phyloP scores from a whole-genome alignment of 1,284 basidiomycete genomes.

The Albatrellus sp. region DNA sequence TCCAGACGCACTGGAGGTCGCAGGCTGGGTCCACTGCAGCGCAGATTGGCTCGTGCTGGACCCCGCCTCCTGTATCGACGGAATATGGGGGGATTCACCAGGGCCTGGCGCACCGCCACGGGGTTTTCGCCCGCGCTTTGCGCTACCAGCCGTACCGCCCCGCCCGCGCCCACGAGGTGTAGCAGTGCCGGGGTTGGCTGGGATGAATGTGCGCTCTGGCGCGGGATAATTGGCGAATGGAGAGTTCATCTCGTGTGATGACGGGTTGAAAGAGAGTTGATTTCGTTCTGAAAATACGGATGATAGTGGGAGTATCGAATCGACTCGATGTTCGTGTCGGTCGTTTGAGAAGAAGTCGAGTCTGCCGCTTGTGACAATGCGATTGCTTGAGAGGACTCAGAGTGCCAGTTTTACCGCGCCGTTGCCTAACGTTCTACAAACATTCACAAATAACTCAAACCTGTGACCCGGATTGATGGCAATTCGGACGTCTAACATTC shows the following conservation, averaged over 20 bases:
- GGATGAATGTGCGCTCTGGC: slow-evolving; percentile 8
- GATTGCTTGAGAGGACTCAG: too few species aligned
- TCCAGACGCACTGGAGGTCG: neutral
- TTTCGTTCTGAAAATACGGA: slow-evolving; percentile 12
- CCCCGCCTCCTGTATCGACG: slow-evolving; percentile 11
- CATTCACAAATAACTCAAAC: too few species aligned
- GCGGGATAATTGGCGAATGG: slow-evolving; percentile 4
- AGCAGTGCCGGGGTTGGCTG: slow-evolving; percentile 14
- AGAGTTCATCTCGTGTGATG: slow-evolving; percentile 4
- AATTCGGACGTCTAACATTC: too few species aligned
- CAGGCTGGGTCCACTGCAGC: slow-evolving; percentile 8
- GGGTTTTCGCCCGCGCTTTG: slow-evolving; percentile 11
- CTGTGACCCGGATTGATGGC: too few species aligned
- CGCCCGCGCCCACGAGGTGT: slow-evolving; percentile 14
- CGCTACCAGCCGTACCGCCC: neutral
- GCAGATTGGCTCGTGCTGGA: slow-evolving; percentile 20
- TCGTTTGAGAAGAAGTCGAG: too few species aligned
- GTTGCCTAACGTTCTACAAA: neutral
- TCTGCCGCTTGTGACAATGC: too few species aligned
- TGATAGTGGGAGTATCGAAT: neutral
- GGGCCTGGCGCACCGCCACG: slow-evolving; percentile 1
- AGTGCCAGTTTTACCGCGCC: neutral
- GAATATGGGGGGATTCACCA: slow-evolving; percentile 2
- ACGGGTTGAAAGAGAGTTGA: slow-evolving; percentile 22
- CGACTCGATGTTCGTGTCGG: too few species aligned